Evolutionary conservation across 192 early-diverging fungal genomes (phyloP).

Genomic region (Gaertneriomyces semiglobifer): DNA sequence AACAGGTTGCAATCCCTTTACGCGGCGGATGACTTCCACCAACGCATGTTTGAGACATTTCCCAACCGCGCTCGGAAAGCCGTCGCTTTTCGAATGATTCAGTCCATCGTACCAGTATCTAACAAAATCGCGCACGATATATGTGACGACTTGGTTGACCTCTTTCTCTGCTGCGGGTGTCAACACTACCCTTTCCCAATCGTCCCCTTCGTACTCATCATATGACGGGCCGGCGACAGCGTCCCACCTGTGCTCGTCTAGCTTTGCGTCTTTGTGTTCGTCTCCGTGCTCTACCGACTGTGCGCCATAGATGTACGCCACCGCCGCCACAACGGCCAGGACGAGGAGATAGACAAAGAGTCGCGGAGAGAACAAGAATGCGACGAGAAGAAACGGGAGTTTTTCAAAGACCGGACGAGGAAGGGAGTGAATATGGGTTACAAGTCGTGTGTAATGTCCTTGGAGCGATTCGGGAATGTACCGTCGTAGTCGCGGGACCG

Average conservation of each 20-base stretch:
- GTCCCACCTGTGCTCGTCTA: no score
- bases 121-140: conserved; percentile 43
- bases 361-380: conserved; percentile 23
- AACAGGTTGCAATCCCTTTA: conserved; percentile 12
- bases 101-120: conserved; percentile 36
- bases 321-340: neutral
- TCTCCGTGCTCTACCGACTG: neutral
- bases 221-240: neutral
- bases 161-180: neutral
- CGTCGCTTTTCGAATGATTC: conserved; percentile 37
- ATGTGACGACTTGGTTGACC: conserved; percentile 27
- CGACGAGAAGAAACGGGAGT: conserved; percentile 17
- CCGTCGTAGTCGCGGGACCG: no score
- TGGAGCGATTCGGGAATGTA: no score
- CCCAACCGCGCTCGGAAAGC: conserved; percentile 34
- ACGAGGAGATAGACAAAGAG: neutral
- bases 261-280: neutral
- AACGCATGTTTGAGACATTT: conserved; percentile 23
- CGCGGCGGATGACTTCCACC: conserved; percentile 30
- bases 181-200: neutral
- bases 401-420: conserved; percentile 7
- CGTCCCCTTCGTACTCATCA: neutral
- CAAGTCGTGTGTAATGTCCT: no score
- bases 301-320: conserved; percentile 16
- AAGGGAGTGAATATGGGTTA: no score